Conservation (phyloP, 2,329 filamentous ascomycete genomes). For the Plectosphaerella sp. region DNA sequence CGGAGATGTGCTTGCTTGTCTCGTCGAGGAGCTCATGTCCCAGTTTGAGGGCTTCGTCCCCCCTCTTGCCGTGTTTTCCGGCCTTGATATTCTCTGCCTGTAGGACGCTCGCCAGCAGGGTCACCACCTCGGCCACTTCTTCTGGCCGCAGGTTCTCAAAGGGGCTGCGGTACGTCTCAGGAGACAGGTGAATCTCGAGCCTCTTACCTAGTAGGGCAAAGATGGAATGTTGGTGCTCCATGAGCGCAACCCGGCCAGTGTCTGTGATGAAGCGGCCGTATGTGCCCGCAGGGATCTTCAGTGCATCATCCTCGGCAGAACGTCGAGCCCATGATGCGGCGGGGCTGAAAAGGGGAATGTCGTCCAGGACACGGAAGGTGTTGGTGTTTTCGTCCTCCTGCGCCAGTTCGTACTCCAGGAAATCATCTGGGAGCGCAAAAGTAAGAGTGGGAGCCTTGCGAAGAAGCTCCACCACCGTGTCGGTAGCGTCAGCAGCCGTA, state of each 20-base stretch:
- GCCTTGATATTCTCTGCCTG: slow-evolving; percentile 40
- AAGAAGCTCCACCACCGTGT: slow-evolving; percentile 59
- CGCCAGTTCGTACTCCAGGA: slow-evolving; percentile 70
- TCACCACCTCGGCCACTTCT: slow-evolving; percentile 68
- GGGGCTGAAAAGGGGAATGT: slow-evolving; percentile 59
- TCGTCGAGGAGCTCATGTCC: slow-evolving; percentile 51
- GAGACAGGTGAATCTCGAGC: slow-evolving; percentile 61
- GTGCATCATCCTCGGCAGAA: slow-evolving; percentile 41
- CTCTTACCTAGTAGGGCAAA: slow-evolving; percentile 75
- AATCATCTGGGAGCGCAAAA: slow-evolving; percentile 66
- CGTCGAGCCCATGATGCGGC: slow-evolving; percentile 39
- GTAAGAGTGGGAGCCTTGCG: slow-evolving; percentile 71
- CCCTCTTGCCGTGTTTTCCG: slow-evolving; percentile 13
- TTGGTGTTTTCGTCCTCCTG: slow-evolving; percentile 86
- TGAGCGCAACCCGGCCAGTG: slow-evolving; percentile 67
- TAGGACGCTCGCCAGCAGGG: slow-evolving; percentile 68
- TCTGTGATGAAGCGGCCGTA: slow-evolving; percentile 72
- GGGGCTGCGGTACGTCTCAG: slow-evolving; percentile 48
- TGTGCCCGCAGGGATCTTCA: slow-evolving; percentile 63
- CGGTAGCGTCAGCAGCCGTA: slow-evolving; percentile 29
- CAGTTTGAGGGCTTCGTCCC: slow-evolving; percentile 17
- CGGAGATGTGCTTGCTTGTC: slow-evolving; percentile 46
- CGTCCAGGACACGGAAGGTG: slow-evolving; percentile 62
- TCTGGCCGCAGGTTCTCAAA: slow-evolving; percentile 52
- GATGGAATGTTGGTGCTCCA: slow-evolving; percentile 76